Conservation (phyloP, 1,284 basidiomycete species). For the Ceratobasidium sp. region DNA sequence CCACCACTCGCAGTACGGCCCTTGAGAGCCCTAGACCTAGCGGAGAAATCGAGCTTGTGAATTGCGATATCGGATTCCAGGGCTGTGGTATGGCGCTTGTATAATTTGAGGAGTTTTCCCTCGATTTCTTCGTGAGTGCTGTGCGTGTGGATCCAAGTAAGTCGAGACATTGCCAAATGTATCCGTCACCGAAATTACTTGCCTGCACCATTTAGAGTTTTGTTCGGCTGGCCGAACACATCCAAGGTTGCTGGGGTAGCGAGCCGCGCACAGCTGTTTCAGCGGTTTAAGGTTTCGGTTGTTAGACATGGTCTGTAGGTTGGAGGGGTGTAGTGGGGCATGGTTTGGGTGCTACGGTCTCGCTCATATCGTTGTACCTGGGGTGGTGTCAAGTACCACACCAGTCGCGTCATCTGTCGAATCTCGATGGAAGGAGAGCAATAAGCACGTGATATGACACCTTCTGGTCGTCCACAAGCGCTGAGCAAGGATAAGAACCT, state of each 20-base stretch:
- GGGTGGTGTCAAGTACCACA: slow-evolving; percentile 28
- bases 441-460: slow-evolving; percentile 28
- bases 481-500: slow-evolving; percentile 8
- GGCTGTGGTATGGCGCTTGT: slow-evolving; percentile 36
- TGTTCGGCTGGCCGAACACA: slow-evolving; percentile 32
- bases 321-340: background rate
- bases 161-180: background rate
- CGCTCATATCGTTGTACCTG: slow-evolving; percentile 24
- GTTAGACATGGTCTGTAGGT: background rate
- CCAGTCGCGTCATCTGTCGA: slow-evolving; percentile 31
- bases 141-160: background rate
- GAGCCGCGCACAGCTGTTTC: slow-evolving; percentile 11
- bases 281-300: background rate
- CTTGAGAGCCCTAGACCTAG: slow-evolving; percentile 30
- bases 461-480: background rate
- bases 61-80: slow-evolving; percentile 37
- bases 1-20: background rate
- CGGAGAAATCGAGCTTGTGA: slow-evolving; percentile 18
- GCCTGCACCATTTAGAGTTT: slow-evolving; percentile 42
- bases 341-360: background rate
- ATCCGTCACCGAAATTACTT: background rate
- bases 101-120: slow-evolving; percentile 40
- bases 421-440: background rate
- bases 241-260: slow-evolving; percentile 15
- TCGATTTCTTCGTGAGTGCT: slow-evolving; percentile 45